Evolutionary conservation across 2,329 filamentous ascomycete genomes (phyloP).

Genomic region (Colletotrichum sp.): DNA sequence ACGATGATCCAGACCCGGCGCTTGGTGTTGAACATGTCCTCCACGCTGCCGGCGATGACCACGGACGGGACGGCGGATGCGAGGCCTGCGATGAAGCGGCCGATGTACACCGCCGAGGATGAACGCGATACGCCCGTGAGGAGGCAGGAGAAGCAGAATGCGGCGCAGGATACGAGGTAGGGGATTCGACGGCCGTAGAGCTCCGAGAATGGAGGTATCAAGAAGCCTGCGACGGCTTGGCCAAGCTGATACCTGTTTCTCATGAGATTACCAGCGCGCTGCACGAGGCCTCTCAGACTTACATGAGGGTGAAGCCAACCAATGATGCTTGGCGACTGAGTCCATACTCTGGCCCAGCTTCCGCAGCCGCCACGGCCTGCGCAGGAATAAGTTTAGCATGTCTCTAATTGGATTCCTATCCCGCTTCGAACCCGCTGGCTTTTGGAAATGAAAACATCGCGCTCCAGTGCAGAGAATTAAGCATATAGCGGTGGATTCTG

Average conservation of each 20-base stretch:
- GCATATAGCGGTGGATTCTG: not conserved
- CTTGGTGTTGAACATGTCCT: conserved; percentile 52
- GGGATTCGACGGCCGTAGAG: conserved; percentile 38
- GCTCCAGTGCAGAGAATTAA: not conserved
- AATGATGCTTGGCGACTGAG: conserved; percentile 17
- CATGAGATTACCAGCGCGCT: not conserved
- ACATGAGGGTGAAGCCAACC: conserved; percentile 31
- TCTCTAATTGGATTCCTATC: not conserved
- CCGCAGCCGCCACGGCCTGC: conserved; percentile 16
- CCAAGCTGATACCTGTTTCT: conserved; percentile 35
- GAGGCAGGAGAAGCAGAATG: conserved; percentile 38
- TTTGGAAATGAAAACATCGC: not conserved
- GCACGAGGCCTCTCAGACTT: not conserved
- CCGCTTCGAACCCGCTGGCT: not conserved
- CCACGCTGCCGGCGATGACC: conserved; percentile 51
- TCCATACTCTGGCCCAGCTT: not conserved
- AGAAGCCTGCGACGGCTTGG: conserved; percentile 40
- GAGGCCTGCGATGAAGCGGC: conserved; percentile 47
- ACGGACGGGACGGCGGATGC: conserved; percentile 52
- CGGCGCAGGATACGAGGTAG: conserved; percentile 35
- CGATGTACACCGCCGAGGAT: conserved; percentile 40
- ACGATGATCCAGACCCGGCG: conserved; percentile 52
- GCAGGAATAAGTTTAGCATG: not conserved
- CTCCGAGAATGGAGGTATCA: conserved; percentile 43
- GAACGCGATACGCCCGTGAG: conserved; percentile 41